Conservation (phyloP, 305 asterid genomes). For the Andrographis paniculata region DNA sequence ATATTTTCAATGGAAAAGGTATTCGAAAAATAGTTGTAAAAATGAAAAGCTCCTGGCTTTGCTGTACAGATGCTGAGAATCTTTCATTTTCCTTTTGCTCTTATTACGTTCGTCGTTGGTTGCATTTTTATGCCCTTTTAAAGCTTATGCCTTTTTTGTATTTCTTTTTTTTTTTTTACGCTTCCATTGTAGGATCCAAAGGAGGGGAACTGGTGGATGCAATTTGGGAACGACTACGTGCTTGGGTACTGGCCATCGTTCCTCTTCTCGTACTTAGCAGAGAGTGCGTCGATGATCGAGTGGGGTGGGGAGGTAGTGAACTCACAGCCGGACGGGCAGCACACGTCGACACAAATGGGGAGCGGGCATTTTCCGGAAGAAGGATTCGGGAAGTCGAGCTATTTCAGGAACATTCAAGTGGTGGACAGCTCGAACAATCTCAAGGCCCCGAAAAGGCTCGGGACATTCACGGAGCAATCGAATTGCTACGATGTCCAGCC, state of each 20-base stretch:
- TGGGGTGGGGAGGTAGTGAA: slow-evolving; percentile 92
- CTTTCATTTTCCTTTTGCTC: no score
- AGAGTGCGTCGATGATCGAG: slow-evolving; percentile 69
- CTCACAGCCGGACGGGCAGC: slow-evolving; percentile 56
- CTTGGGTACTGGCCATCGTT: slow-evolving; percentile 85
- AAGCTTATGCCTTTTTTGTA: no score
- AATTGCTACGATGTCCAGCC: slow-evolving; percentile 67
- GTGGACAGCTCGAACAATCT: slow-evolving; percentile 84
- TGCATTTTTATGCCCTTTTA: no score
- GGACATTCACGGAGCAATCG: slow-evolving; percentile 63
- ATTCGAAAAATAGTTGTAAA: no score
- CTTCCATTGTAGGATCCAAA: slow-evolving; percentile 69
- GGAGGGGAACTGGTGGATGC: slow-evolving; percentile 94
- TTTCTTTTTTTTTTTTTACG: no score
- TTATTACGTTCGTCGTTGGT: no score
- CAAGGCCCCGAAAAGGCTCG: slow-evolving; percentile 55
- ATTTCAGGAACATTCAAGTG: slow-evolving; percentile 70
- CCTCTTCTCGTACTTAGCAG: slow-evolving; percentile 63
- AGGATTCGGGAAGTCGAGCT: slow-evolving; percentile 77
- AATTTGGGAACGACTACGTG: slow-evolving; percentile 59
- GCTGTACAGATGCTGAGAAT: no score
- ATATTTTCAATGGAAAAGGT: no score
- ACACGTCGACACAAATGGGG: slow-evolving; percentile 82
- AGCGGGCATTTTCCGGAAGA: slow-evolving; percentile 81
- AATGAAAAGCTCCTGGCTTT: no score